These are phyloP conservation scores for Pseudogymnoascus sp. DNA, from an alignment of 2,329 filamentous ascomycete species.

Conservation along the genomic window DNA sequence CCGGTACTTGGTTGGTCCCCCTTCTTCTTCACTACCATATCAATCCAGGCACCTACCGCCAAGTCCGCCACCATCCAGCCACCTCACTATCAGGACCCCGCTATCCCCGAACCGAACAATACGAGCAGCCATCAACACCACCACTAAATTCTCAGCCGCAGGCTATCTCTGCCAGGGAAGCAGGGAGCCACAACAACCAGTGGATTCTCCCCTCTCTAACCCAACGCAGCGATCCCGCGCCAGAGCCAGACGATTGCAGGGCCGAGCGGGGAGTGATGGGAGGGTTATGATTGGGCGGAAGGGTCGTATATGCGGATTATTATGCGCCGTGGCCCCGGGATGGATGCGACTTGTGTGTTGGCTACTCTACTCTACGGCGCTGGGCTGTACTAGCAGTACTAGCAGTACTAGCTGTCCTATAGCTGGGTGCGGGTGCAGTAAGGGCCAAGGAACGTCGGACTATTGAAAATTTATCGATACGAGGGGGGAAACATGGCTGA, in stretches of 20 bases:
- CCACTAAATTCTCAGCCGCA: background rate
- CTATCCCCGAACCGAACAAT: slow-evolving; percentile 2
- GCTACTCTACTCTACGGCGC: background rate
- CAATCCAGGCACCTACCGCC: slow-evolving; percentile 3
- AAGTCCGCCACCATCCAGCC: background rate
- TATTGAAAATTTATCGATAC: slow-evolving; percentile 8
- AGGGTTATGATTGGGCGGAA: background rate
- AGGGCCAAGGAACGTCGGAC: background rate
- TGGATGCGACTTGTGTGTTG: slow-evolving; percentile 2
- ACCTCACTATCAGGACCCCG: background rate
- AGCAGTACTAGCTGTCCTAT: background rate
- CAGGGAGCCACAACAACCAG: background rate
- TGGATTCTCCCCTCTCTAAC: background rate
- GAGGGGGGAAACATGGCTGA: background rate
- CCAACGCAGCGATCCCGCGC: background rate
- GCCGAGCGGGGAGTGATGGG: background rate
- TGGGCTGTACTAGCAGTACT: background rate
- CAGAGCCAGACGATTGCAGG: background rate
- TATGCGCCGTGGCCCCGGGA: background rate
- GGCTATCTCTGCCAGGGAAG: slow-evolving; percentile 1
- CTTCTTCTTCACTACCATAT: background rate
- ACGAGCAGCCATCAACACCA: background rate
- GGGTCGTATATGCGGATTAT: slow-evolving; percentile 7
- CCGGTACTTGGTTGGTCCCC: background rate
- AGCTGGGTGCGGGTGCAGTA: background rate